Base-by-base conservation (phyloP, 2,329 filamentous ascomycete species). In the Phyllosticta citrichinensis region DNA sequence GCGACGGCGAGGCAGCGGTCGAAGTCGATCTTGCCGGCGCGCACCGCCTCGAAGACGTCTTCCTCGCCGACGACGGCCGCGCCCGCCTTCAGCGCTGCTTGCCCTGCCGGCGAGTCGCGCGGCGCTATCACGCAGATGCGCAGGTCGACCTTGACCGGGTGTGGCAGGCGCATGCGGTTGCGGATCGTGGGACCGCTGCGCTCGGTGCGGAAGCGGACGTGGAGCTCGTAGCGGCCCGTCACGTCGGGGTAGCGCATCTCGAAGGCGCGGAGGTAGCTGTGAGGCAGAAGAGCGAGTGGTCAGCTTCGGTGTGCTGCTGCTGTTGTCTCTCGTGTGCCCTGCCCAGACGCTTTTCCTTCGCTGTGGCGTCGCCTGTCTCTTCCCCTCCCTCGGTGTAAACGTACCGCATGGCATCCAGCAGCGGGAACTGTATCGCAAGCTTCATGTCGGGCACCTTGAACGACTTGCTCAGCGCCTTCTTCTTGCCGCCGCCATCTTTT, bases 341-440 rank as follows among this genome's bases (percentile, higher is more conserved):
- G 58, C 27, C 24, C 52, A 27, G 27, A 22, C 22, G 22, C 22
- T 61, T 60, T 50, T 33, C 35, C 3, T 24, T 25, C 40, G 9
- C 14, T 17, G 24, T 47, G n/a, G 10, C 33, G 33, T 30, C 27
- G 9, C 9, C 27, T 30, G 6, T 30, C 9, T 30, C 27, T 30
- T 30, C 27, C 27, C 27, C 27, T 30, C 27, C 27, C 27, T 30
- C 27, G 27, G 6, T 30, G 27, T 30, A 24, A 51, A 71, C 80
- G 62, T 76, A 91, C 90, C 92, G 85, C 85, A 99, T 94, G 17
- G 94, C 95, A 78, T 99, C 94, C 66, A 90, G 88, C 33, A 99
- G 80, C 0, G 91, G 84, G 70, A 88, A 96, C 69, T 89, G 87
- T 40, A 90, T 80, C 52, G 85, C 82, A 65, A 84, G 78, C 64